A percentile compares a stretch with the other conserved stretches of the same genome.
Conservation (phyloP, 169 alveolate genomes). For the Plasmodium blacklocki region DNA sequence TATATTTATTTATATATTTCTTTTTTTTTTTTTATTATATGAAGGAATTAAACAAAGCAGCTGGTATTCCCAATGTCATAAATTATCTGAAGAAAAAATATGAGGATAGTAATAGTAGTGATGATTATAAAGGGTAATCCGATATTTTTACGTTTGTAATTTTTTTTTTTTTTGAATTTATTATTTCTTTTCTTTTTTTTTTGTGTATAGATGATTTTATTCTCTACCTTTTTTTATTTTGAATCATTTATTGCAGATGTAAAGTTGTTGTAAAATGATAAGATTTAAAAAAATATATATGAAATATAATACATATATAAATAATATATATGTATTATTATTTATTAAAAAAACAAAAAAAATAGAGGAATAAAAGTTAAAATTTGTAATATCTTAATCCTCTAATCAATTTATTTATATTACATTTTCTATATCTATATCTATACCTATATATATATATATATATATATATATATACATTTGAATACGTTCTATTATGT, state of each 20-base stretch:
- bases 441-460: no score
- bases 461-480: no score
- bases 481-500: no score
- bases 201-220: neutral
- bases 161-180: neutral
- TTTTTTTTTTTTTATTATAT: neutral
- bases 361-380: constrained; percentile 2
- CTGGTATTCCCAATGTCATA: constrained; percentile 56
- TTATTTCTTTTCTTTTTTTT: constrained; percentile 8
- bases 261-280: constrained; percentile 39
- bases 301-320: no score
- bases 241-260: constrained; percentile 58
- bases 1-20: neutral
- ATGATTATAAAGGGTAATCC: constrained; percentile 34
- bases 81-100: constrained; percentile 57
- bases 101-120: constrained; percentile 13
- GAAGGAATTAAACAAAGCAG: constrained; percentile 61
- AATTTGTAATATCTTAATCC: no score
- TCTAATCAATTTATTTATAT: no score
- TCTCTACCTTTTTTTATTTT: constrained; percentile 7
- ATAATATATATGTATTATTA: constrained; percentile 1
- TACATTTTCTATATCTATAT: no score
- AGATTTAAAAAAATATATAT: constrained; percentile 4
- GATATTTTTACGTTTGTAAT: neutral
- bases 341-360: constrained; percentile 24